These are phyloP conservation scores for Arabidopsis lyrata DNA, from an alignment of 441 rosid genomes.

Conservation along the genomic window DNA sequence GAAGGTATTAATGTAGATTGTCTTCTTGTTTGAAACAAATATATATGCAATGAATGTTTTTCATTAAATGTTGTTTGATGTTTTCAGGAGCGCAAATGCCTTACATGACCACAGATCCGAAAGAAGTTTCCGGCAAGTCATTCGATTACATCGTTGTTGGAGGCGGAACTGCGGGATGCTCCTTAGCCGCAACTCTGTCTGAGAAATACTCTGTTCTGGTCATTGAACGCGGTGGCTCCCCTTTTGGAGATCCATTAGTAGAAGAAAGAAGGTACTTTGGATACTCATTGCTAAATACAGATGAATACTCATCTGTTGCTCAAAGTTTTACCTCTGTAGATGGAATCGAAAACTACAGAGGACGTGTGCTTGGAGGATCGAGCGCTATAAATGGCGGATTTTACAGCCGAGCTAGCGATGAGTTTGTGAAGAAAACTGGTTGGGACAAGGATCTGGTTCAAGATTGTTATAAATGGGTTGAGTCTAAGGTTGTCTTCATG, in stretches of 20 bases:
- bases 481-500: slow-evolving; percentile 65
- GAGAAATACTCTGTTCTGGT: slow-evolving; percentile 66
- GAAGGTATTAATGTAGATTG: slow-evolving; percentile 23
- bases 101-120: slow-evolving; percentile 63
- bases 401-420: slow-evolving; percentile 71
- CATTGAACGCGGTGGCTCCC: slow-evolving; percentile 74
- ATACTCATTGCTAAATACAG: slow-evolving; percentile 58
- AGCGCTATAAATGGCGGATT: slow-evolving; percentile 79
- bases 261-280: slow-evolving; percentile 55
- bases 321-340: slow-evolving; percentile 67
- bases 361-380: slow-evolving; percentile 82
- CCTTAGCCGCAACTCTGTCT: slow-evolving; percentile 73
- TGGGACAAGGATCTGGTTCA: slow-evolving; percentile 71
- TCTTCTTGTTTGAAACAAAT: not conserved
- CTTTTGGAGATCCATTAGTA: slow-evolving; percentile 65
- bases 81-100: slow-evolving; percentile 49
- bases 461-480: slow-evolving; percentile 77
- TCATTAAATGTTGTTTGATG: not conserved
- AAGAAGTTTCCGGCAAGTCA: slow-evolving; percentile 66
- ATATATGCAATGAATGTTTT: not conserved
- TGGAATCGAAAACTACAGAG: slow-evolving; percentile 62
- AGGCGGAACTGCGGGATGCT: slow-evolving; percentile 79
- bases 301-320: slow-evolving; percentile 63
- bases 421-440: slow-evolving; percentile 55
- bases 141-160: slow-evolving; percentile 76